Evolutionary conservation across 371 early-diverging fungal genomes (phyloP).

Genomic region (Mortierella sp.): DNA sequence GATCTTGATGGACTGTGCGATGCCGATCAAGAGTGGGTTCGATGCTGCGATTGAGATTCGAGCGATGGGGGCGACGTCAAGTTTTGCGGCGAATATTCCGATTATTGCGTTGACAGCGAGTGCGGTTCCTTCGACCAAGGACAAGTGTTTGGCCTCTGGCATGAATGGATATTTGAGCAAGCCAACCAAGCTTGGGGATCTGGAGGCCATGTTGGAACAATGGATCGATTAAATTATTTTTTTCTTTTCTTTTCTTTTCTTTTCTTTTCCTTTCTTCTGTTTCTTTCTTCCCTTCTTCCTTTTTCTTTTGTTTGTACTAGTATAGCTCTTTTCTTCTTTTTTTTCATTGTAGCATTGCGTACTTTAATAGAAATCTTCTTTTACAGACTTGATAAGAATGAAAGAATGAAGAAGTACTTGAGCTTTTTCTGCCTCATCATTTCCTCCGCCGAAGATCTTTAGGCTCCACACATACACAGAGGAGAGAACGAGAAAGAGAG

Average conservation of each 20-base stretch:
- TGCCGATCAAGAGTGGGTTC: slow-evolving; percentile 52
- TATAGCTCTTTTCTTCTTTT: no score
- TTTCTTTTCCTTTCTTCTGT: not conserved
- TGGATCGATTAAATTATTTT: slow-evolving; percentile 35
- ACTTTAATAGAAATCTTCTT: no score
- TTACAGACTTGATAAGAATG: no score
- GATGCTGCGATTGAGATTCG: slow-evolving; percentile 49
- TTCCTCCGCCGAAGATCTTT: no score
- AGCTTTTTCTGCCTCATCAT: no score
- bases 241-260: not conserved
- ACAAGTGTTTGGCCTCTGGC: slow-evolving; percentile 51
- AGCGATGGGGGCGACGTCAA: slow-evolving; percentile 20
- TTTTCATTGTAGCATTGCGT: no score
- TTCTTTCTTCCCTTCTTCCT: not conserved
- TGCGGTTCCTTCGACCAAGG: slow-evolving; percentile 46
- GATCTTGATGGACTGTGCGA: slow-evolving; percentile 50
- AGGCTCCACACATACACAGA: no score
- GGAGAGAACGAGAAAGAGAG: no score
- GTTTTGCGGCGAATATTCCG: slow-evolving; percentile 45
- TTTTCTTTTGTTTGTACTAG: not conserved
- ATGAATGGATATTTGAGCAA: slow-evolving; percentile 56
- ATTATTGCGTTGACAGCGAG: slow-evolving; percentile 56
- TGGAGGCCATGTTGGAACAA: slow-evolving; percentile 47
- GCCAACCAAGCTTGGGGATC: slow-evolving; percentile 49
- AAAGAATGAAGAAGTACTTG: no score